Evolutionary conservation across 352 stramenopile species (phyloP).

Genomic region (Phytophthora boehmeriae): DNA sequence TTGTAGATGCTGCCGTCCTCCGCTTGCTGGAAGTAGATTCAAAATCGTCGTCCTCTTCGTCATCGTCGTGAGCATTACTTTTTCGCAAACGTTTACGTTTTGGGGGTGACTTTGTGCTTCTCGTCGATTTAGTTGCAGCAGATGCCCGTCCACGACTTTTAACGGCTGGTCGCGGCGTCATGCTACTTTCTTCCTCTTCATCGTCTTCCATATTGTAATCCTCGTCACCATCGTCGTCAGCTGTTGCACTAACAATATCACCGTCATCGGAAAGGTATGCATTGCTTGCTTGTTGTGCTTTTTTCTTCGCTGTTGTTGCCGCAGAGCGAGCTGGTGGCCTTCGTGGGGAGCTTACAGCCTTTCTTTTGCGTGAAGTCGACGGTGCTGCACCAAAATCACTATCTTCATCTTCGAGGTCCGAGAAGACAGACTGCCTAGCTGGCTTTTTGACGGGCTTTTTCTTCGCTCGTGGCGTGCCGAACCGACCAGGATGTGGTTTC

Average conservation of each 20-base stretch:
- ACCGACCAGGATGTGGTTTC: constrained; percentile 24
- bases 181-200: constrained; percentile 53
- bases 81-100: constrained; percentile 55
- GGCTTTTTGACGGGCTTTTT: constrained; percentile 13
- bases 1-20: constrained; percentile 18
- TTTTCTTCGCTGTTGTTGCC: constrained; percentile 20
- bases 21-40: constrained; percentile 10
- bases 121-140: constrained; percentile 11
- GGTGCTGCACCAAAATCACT: constrained; percentile 21
- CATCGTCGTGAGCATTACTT: constrained; percentile 34
- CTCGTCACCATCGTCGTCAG: constrained; percentile 66
- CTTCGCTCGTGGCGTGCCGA: constrained; percentile 24
- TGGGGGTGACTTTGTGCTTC: constrained; percentile 22
- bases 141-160: constrained; percentile 18
- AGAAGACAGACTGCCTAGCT: constrained; percentile 31
- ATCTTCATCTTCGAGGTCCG: constrained; percentile 37
- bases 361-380: constrained; percentile 29
- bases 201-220: constrained; percentile 59
- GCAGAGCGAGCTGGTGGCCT: constrained; percentile 34
- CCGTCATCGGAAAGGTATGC: constrained; percentile 53
- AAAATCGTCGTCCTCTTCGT: constrained; percentile 37
- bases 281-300: constrained; percentile 17
- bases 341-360: constrained; percentile 14
- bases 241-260: constrained; percentile 27
- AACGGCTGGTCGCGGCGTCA: constrained; percentile 15